A percentile compares a stretch with the other conserved stretches of the same genome.
Evolutionary conservation across 192 early-diverging fungal species (phyloP).

Genomic region (Rhizophlyctis rosea): DNA sequence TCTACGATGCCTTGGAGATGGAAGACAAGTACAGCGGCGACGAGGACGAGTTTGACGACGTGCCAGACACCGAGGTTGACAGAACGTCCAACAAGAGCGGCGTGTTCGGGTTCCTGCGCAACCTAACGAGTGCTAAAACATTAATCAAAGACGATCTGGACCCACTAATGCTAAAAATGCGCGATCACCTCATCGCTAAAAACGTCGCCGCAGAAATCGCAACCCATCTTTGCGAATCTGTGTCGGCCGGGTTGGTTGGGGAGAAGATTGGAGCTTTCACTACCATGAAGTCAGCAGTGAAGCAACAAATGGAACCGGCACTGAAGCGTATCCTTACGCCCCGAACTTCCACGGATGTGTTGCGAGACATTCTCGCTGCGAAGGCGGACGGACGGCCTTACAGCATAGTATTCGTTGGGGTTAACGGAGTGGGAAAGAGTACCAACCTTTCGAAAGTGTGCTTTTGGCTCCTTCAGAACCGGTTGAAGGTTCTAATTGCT

Average conservation of each 20-base stretch:
- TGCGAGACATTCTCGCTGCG: conserved; percentile 81
- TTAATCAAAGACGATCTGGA: conserved; percentile 70
- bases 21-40: conserved; percentile 21
- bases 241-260: conserved; percentile 66
- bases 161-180: conserved; percentile 84
- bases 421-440: conserved; percentile 92
- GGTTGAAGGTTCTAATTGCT: conserved; percentile 83
- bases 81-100: conserved; percentile 25
- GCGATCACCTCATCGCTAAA: conserved; percentile 86
- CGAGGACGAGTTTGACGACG: conserved; percentile 47
- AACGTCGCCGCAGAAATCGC: conserved; percentile 92
- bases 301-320: conserved; percentile 77
- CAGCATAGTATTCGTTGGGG: conserved; percentile 88
- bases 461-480: conserved; percentile 94
- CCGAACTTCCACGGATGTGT: conserved; percentile 80
- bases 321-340: conserved; percentile 87
- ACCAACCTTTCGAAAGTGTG: conserved; percentile 94
- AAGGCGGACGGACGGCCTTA: conserved; percentile 72
- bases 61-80: too few relatives aligned
- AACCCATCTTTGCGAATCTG: conserved; percentile 77
- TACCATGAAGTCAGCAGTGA: conserved; percentile 59
- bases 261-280: conserved; percentile 69
- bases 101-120: conserved; percentile 34
- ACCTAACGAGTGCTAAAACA: conserved; percentile 44
- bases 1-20: conserved; percentile 72